Evolutionary conservation across 805 yeast species (phyloP), one percentile per base, ranked within the genome.

Genomic region (Cyberlindnera misumaiensis): DNA sequence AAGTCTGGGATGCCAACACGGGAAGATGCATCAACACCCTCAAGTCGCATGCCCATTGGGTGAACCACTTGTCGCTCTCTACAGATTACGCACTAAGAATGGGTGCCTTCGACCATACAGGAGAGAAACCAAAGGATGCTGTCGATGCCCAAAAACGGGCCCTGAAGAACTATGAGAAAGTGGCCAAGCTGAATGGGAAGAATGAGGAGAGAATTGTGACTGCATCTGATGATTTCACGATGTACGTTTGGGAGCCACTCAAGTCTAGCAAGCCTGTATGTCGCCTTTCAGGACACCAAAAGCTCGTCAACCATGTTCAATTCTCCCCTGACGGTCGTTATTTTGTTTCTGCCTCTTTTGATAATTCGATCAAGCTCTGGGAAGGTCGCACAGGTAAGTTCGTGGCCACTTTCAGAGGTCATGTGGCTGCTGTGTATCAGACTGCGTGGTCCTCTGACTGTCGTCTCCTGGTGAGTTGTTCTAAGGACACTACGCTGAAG

Each of bases 401-500:
- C 48, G 62, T 93, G 22, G 77, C 95, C 5, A 87, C 97, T 0
- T 77, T 93, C 53, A 70, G 98, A 47, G 98, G 98, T 2, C 98
- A 93, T 59, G 98, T 93, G 42, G 96, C 97, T 0, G 87, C 97
- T 3, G 98, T 93, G 0, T 93, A 93, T 60, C 97, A 90, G 63
- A 87, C 95, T 4, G 86, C 97, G 0, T 93, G 98, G 98, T 87
- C 96, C 4, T 81, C 96, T 1, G 98, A 93, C 56, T 84, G 90
- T 60, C 70, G 98, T 50, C 65, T 90, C 28, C 66, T 93, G 40
- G 98, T 88, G 9, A 83, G 95, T 55, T 84, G 96, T 60, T 88
- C 97, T 11, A 90, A 90, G 58, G 97, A 90, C 60, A 89, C 97
- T 1, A 90, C 97, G 1, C 70, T 90, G 55, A 90, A 90, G 60